Conservation (phyloP, 805 yeast genomes). For the Candida jianshihensis region DNA sequence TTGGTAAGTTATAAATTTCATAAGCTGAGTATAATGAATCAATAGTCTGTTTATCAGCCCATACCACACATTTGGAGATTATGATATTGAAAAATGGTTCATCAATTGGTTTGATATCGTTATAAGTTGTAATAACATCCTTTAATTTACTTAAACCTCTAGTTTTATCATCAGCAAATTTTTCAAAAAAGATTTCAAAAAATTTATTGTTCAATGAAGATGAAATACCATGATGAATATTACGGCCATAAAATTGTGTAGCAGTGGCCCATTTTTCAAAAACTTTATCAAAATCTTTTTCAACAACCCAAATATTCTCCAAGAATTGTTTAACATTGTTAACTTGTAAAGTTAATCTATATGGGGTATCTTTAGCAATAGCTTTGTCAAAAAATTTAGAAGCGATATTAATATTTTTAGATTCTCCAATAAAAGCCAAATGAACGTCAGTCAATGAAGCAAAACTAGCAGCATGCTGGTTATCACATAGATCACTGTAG, state of each 20-base stretch:
- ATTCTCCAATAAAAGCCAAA: conserved; percentile 69
- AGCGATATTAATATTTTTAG: conserved; percentile 66
- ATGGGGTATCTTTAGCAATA: conserved; percentile 62
- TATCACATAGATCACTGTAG: conserved; percentile 53
- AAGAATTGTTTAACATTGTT: conserved; percentile 63
- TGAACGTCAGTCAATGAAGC: conserved; percentile 67
- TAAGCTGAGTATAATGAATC: conserved; percentile 59
- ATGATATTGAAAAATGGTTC: conserved; percentile 80
- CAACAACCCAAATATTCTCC: conserved; percentile 50
- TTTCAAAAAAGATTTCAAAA: conserved; percentile 59
- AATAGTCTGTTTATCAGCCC: conserved; percentile 63
- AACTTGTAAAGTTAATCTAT: conserved; percentile 61
- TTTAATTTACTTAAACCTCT: conserved; percentile 54
- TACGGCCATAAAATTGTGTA: conserved; percentile 48
- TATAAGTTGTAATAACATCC: conserved; percentile 48
- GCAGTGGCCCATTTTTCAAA: conserved; percentile 58
- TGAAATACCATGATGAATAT: conserved; percentile 61
- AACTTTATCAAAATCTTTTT: conserved; percentile 51
- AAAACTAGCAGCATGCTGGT: conserved; percentile 34
- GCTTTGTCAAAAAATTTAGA: conserved; percentile 71
- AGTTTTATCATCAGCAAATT: conserved; percentile 38
- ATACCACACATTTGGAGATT: conserved; percentile 54
- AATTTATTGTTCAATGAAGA: conserved; percentile 66
- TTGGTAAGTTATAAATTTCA: conserved; percentile 45
- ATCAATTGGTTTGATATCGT: conserved; percentile 53